These are phyloP conservation scores for Solanum etuberosum DNA, from an alignment of 257 asterid species.

Conservation along the genomic window DNA sequence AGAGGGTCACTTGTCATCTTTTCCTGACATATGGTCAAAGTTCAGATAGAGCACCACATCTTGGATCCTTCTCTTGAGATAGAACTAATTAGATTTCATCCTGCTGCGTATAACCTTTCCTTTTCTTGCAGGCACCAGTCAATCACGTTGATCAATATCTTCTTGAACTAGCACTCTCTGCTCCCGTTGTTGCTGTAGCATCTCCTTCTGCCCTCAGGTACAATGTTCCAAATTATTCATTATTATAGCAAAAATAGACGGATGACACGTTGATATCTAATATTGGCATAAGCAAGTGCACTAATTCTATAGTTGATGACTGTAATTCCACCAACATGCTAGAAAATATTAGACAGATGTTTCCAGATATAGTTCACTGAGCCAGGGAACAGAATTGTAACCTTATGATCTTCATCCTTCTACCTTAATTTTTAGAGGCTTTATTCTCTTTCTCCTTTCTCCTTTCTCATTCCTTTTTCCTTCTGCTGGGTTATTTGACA, in stretches of 20 bases:
- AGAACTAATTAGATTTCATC: background rate
- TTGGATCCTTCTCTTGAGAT: background rate
- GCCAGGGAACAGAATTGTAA: background rate
- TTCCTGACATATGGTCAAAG: background rate
- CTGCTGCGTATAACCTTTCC: background rate
- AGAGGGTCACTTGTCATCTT: background rate
- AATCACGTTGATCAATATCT: constrained; percentile 35
- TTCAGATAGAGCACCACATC: background rate
- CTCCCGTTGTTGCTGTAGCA: constrained; percentile 78
- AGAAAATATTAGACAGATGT: background rate
- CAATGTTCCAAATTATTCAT: background rate
- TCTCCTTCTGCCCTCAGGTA: constrained; percentile 82
- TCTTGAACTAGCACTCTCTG: constrained; percentile 45
- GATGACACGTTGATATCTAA: background rate
- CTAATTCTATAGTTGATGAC: background rate
- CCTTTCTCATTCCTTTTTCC: background rate
- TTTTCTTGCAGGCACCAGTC: constrained; percentile 40
- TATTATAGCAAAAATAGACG: background rate
- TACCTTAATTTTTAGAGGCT: background rate
- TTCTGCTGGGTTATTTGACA: constrained; percentile 4
- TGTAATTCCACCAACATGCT: background rate
- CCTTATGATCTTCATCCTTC: background rate
- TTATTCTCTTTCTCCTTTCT: background rate
- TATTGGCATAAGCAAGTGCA: background rate
- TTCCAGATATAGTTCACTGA: background rate